These are phyloP conservation scores for Aureobasidium sp. DNA, from an alignment of 2,329 filamentous ascomycete species.

Conservation along the genomic window DNA sequence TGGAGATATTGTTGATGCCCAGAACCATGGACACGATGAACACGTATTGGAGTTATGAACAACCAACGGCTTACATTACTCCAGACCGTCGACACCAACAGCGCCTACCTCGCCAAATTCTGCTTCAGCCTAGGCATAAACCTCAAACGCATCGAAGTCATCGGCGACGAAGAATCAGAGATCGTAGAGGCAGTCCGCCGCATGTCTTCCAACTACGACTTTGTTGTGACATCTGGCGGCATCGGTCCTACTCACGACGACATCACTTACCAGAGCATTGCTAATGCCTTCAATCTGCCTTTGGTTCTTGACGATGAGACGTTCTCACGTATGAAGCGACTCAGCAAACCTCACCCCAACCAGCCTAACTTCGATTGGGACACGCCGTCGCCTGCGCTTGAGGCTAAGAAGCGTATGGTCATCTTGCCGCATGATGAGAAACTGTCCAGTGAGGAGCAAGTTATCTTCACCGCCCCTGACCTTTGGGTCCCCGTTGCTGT, in stretches of 20 bases:
- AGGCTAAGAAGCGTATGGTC: slow-evolving; percentile 84
- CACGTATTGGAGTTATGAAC: neutral
- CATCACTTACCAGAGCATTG: slow-evolving; percentile 92
- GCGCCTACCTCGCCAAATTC: slow-evolving; percentile 55
- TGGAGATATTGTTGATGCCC: neutral
- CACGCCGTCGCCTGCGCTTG: slow-evolving; percentile 64
- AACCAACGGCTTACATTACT: neutral
- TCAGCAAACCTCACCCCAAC: slow-evolving; percentile 64
- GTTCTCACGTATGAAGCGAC: slow-evolving; percentile 70
- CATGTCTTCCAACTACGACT: slow-evolving; percentile 86
- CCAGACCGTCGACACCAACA: slow-evolving; percentile 59
- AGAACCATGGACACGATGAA: neutral
- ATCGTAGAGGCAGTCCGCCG: slow-evolving; percentile 79
- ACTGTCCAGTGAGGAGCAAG: slow-evolving; percentile 54
- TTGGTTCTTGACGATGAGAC: slow-evolving; percentile 70
- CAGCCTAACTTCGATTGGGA: slow-evolving; percentile 79
- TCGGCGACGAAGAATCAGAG: slow-evolving; percentile 83
- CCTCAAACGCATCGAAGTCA: slow-evolving; percentile 82
- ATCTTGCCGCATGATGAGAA: slow-evolving; percentile 70
- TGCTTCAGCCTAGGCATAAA: slow-evolving; percentile 57
- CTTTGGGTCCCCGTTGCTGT: slow-evolving; percentile 86
- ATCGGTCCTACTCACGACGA: slow-evolving; percentile 98
- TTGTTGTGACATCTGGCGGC: slow-evolving; percentile 90
- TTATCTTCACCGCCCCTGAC: slow-evolving; percentile 68
- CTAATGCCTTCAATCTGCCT: slow-evolving; percentile 72